Base-by-base conservation (phyloP, 106 monocot genomes). In the Apostasia ramifera region DNA sequence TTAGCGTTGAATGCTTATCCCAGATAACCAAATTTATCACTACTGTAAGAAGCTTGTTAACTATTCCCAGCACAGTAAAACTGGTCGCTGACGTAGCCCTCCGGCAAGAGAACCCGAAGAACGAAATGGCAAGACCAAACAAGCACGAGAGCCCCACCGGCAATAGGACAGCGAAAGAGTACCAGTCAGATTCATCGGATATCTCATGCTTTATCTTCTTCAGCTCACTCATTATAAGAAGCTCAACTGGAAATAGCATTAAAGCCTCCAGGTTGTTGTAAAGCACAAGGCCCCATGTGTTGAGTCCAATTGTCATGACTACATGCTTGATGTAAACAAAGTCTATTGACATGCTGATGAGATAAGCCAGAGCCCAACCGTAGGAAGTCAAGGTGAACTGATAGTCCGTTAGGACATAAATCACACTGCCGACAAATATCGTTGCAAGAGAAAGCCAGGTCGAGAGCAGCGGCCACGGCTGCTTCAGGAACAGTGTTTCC, bases 301-400 rank as follows among this genome's bases (percentile, higher is more conserved):
- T 87, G 38, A 87, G 83, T 10, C 87, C 87, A 37, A 87, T 83
- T 51, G 83, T 87, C 83, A 75, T 83, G 7, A 83, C 87, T 7
- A 87, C 83, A 56, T 87, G 86, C 69, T 87, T 87, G 50, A 87
- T 87, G 80, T 87, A 87, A 61, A 87, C 87, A 66, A 87, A 87
- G 58, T 87, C 83, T n/a, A 87, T 80, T 0, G 80, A 71, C 87
- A 87, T 83, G 82, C 86, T 87, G 26, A 80, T 26, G 3, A 87
- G 80, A 63, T 87, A 87, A 26, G 87, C 87, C 1, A 72, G 13
- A 0, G 83, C 87, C 87, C 87, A 87, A 13, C 73, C 73, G 71
- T 83, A 87, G 12, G 79, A 83, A 11, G 83, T 83, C 50, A 69
- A 26, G 43, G 14, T 76, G 53, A 69, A 76, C 8, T 51, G 44